Percentiles rank a stretch among this genome's conserved stretches.
Conservation (phyloP, 176 grass and related monocot genomes). For the Olyra latifolia region DNA sequence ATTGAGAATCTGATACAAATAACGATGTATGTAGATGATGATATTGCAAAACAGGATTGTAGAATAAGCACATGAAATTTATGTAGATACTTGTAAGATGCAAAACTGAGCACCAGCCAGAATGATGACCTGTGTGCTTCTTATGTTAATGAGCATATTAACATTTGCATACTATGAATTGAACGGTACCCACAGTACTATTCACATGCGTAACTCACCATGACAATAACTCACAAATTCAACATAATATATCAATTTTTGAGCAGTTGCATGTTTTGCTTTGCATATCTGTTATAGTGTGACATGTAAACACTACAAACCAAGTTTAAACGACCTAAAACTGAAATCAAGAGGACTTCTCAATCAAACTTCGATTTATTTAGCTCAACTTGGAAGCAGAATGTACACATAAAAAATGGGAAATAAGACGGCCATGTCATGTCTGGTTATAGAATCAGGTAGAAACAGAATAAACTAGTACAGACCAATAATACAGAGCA, state of each 20-base stretch:
- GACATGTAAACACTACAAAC: not conserved
- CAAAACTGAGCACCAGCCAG: not conserved
- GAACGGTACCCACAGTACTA: not conserved
- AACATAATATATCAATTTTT: constrained; percentile 9
- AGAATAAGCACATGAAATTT: not conserved
- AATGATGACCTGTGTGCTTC: not conserved
- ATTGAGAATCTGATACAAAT: constrained; percentile 85
- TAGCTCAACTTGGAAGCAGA: not conserved
- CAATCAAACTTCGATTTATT: not conserved
- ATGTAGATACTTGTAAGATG: not conserved
- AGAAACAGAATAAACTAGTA: constrained; percentile 18
- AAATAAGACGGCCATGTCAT: not conserved
- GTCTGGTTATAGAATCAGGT: not conserved
- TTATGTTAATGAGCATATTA: not conserved
- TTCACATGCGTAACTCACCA: not conserved
- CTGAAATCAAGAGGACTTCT: not conserved
- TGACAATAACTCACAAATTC: not conserved
- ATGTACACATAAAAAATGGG: not conserved
- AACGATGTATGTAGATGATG: not conserved
- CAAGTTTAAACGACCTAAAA: not conserved
- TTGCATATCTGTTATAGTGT: not conserved
- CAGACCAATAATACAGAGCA: not conserved
- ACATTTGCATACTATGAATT: not conserved
- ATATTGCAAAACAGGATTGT: not conserved
- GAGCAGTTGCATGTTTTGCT: not conserved